Evolutionary conservation across 2,329 filamentous ascomycete species (phyloP), one percentile per base, ranked within the genome.

Genomic region (Tricladium varicosporioides): DNA sequence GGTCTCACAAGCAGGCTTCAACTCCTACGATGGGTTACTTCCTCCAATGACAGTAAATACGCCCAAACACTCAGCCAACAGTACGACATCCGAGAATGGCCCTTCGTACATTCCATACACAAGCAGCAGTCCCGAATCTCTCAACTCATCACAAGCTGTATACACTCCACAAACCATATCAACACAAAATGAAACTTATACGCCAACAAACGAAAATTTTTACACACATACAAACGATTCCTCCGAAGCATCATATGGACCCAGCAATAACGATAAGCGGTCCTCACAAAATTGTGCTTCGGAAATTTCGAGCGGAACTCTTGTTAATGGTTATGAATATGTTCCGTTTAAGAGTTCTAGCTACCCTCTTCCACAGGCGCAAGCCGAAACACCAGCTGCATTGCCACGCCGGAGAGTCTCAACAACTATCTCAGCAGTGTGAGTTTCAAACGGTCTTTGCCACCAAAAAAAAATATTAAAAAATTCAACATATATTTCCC

Each of bases 101-200:
- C 56, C 56, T 5, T 56, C 62, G 8, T 67, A 66, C 48, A 45
- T 67, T 19, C 48, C 58, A 18, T 53, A 64, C n/a, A 53, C 63
- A 31, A 59, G 54, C 31, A 67, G 58, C 45, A 68, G 62, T 40
- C 66, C 64, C 11, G 64, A 69, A 50, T 67, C 60, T 8, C 45
- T 64, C 5, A 27, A 53, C n/a, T 66, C 66, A 2, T 62, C 64
- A 9, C 58, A 63, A 19, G 51, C 60, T 43, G 48, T 48, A 15
- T 63, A 63, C 22, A 56, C 50, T n/a, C 54, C 62, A 18, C 58
- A 61, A 36, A 48, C 52, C 13, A 55, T 60, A 15, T 48, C 53
- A n/a, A 51, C 51, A 16, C 51, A 53, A 43, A 36, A 36, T 48
- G 61, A 66, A 1, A 56, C 63, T 2, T 66, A 64, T 31, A 53